These are phyloP conservation scores for Lasiosphaeria ovina DNA, from an alignment of 495 filamentous ascomycete genomes.

Conservation along the genomic window DNA sequence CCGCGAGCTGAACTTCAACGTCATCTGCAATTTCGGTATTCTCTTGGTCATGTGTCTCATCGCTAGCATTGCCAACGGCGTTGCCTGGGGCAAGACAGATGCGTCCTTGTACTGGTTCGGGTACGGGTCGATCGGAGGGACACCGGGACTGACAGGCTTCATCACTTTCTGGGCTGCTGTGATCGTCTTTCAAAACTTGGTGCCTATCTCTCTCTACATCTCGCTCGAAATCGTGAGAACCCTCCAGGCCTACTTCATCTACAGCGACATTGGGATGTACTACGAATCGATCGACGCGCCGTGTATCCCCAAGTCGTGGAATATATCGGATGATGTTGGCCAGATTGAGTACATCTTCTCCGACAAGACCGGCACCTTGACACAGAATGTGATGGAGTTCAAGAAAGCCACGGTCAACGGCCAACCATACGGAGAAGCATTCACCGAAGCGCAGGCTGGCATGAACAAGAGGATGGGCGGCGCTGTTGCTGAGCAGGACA, in stretches of 20 bases:
- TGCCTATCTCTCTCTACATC: slow-evolving; percentile 97
- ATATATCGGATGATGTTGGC: slow-evolving; percentile 96
- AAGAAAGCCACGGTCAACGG: slow-evolving; percentile 97
- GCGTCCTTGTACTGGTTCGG: slow-evolving; percentile 83
- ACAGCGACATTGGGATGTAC: slow-evolving; percentile 93
- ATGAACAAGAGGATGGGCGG: slow-evolving; percentile 84
- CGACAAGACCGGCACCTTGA: slow-evolving; percentile 97
- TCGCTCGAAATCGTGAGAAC: slow-evolving; percentile 95
- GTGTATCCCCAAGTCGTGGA: slow-evolving; percentile 98
- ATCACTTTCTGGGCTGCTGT: slow-evolving; percentile 95
- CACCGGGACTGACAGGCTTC: slow-evolving; percentile 76
- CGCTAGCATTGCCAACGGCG: slow-evolving; percentile 78
- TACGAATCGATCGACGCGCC: slow-evolving; percentile 91
- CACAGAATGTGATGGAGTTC: slow-evolving; percentile 99
- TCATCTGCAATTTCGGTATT: slow-evolving; percentile 93
- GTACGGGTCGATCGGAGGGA: slow-evolving; percentile 77
- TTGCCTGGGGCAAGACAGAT: slow-evolving; percentile 71
- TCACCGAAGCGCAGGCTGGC: slow-evolving; percentile 92
- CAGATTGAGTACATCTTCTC: slow-evolving; percentile 99
- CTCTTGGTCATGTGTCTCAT: slow-evolving; percentile 88
- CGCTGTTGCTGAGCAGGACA: slow-evolving; percentile 78
- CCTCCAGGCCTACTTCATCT: slow-evolving; percentile 94
- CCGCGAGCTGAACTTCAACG: slow-evolving; percentile 93
- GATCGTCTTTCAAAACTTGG: slow-evolving; percentile 96
- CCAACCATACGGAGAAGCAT: slow-evolving; percentile 91